A percentile compares a stretch with the other conserved stretches of the same genome.
Evolutionary conservation across 2,329 filamentous ascomycete species (phyloP).

Genomic region (Tolypocladium paradoxum): DNA sequence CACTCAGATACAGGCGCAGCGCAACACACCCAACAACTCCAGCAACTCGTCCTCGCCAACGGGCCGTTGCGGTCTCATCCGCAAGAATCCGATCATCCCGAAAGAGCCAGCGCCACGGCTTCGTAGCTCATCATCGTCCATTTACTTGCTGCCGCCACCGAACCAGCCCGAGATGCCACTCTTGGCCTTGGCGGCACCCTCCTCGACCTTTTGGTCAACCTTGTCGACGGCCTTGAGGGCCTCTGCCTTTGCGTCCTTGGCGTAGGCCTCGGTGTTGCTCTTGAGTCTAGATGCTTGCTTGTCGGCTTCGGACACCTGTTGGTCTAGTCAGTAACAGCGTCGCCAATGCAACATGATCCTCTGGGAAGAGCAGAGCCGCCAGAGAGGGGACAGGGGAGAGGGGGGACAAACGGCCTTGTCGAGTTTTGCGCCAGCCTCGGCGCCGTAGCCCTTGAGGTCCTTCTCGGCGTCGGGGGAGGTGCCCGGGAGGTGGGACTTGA

Average conservation of each 20-base stretch:
- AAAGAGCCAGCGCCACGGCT: no score
- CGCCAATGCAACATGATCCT: not conserved
- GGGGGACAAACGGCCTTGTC: constrained; percentile 53
- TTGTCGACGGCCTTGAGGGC: constrained; percentile 66
- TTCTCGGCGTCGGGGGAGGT: constrained; percentile 52
- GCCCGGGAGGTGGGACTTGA: constrained; percentile 57
- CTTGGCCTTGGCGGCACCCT: constrained; percentile 73
- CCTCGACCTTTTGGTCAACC: constrained; percentile 73
- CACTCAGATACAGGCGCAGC: not conserved
- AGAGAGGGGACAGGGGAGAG: not conserved
- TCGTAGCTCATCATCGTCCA: not conserved
- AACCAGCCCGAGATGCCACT: constrained; percentile 79
- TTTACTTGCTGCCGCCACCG: constrained; percentile 45
- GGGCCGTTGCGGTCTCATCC: not conserved
- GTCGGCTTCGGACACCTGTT: constrained; percentile 44
- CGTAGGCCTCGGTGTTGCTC: constrained; percentile 46
- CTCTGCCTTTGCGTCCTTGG: constrained; percentile 53
- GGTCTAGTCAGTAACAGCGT: constrained; percentile 1
- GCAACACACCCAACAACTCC: not conserved
- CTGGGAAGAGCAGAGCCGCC: not conserved
- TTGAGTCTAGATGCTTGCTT: constrained; percentile 51
- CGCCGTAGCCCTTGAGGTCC: constrained; percentile 38
- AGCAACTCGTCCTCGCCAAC: not conserved
- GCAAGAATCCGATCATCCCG: not conserved
- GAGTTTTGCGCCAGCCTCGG: constrained; percentile 49